Evolutionary conservation across 1,284 basidiomycete species (phyloP), one percentile per base, ranked within the genome.

Genomic region (Phylloboletellus chloephorus): DNA sequence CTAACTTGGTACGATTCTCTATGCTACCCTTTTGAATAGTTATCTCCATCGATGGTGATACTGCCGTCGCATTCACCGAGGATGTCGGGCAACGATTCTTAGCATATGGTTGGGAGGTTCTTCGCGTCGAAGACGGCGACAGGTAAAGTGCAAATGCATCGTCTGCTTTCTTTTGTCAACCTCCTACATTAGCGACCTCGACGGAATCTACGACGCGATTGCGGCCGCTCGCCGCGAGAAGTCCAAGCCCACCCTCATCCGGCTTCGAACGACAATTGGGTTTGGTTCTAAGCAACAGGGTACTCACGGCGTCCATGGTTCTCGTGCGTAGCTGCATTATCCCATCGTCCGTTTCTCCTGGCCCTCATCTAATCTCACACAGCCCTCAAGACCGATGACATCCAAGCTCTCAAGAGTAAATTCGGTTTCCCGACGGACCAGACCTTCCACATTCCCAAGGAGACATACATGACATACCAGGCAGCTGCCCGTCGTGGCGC

Each of bases 1-100:
- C 23, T 39, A 37, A 21, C 17, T 11, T 13, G 30, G 30, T 38
- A 13, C 24, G 13, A 28, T 23, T 19, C 45, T 41, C 40, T 29
- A 16, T 37, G 9, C 9, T 15, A 5, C 8, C 29, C 38, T 33
- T 31, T 37, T 21, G 22, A 53, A 52, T 60, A 95, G 86, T 89
- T 65, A 96, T 97, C 66, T 90, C 93, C 52, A 96, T 97, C 58
- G 93, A 97, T 66, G 93, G 93, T 57, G 80, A 92, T 68, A 96
- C 92, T 51, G 80, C 79, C 48, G 79, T 86, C 50, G 87, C 93
- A 21, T 97, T 97, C 75, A 97, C 94, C 43, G 93, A 97, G 68
- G 81, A 96, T 61, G 91, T 96, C 43, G 79, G 79, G 58, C 79
- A 82, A 61, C 85, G 93, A 47, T 96, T 93, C 76, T 70, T 82